These are phyloP conservation scores for Botrytis cinerea DNA, from an alignment of 2,329 filamentous ascomycete species.

Conservation along the genomic window DNA sequence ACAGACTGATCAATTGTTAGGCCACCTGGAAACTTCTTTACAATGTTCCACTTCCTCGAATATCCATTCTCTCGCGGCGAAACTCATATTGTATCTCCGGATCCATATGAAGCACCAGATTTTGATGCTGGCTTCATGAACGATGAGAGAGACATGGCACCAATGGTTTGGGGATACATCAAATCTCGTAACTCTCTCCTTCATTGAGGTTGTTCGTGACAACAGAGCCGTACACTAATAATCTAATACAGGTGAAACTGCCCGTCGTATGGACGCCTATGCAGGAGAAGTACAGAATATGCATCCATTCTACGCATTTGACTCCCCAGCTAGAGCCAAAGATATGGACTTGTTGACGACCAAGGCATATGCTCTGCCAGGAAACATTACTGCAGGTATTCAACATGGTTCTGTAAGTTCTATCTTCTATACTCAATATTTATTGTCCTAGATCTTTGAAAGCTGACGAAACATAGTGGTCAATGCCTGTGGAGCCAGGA, in stretches of 20 bases:
- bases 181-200: slow-evolving; percentile 57
- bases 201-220: slow-evolving; percentile 32
- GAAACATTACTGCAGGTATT: slow-evolving; percentile 47
- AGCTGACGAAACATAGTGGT: slow-evolving; percentile 52
- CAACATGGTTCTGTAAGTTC: slow-evolving; percentile 47
- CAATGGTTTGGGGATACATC: slow-evolving; percentile 71
- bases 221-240: not conserved
- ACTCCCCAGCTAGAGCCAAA: slow-evolving; percentile 67
- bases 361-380: slow-evolving; percentile 70
- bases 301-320: slow-evolving; percentile 72
- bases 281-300: slow-evolving; percentile 51
- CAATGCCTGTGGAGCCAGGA: slow-evolving; percentile 57
- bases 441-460: not conserved
- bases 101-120: slow-evolving; percentile 73
- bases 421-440: not conserved
- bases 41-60: slow-evolving; percentile 54
- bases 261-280: slow-evolving; percentile 57
- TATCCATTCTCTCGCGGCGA: slow-evolving; percentile 64
- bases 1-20: slow-evolving; percentile 45
- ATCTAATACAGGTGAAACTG: slow-evolving; percentile 56
- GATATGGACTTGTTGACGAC: slow-evolving; percentile 77
- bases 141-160: slow-evolving; percentile 80
- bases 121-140: slow-evolving; percentile 86
- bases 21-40: slow-evolving; percentile 55
- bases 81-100: slow-evolving; percentile 58